phyloP scores from a whole-genome alignment of 208 protist species.

The Strigomonas oncopelti region DNA sequence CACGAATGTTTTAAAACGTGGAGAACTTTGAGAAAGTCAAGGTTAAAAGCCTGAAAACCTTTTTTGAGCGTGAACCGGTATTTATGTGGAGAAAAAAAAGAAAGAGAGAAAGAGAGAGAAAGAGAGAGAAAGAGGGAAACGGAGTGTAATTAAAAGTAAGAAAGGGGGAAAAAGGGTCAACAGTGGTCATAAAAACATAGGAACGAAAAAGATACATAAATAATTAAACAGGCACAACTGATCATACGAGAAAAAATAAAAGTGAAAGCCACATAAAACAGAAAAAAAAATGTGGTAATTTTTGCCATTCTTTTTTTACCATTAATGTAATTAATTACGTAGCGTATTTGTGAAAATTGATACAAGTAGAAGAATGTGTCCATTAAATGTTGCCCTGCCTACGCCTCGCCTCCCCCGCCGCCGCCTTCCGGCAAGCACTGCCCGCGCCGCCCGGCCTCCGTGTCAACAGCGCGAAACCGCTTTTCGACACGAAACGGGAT shows the following conservation, averaged over 20 bases:
- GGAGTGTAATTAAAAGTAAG: not conserved
- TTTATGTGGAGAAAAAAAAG: not conserved
- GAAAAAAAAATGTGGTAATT: not conserved
- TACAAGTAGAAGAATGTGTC: no score
- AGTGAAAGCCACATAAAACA: not conserved
- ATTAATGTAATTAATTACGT: conserved; percentile 6
- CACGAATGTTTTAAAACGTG: not conserved
- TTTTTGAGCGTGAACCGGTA: not conserved
- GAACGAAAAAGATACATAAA: no score
- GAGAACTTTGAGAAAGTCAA: not conserved
- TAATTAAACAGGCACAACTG: not conserved
- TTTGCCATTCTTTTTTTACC: not conserved
- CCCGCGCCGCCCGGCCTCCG: conserved; percentile 37
- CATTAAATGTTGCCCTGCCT: no score
- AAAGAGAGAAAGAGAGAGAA: conserved; percentile 6
- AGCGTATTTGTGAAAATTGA: not conserved
- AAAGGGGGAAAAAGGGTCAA: conserved; percentile 1
- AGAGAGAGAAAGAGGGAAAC: not conserved
- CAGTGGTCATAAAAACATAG: not conserved
- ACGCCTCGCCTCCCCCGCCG: not conserved
- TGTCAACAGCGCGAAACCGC: conserved; percentile 49
- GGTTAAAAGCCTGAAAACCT: not conserved
- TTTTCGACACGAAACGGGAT: conserved; percentile 52
- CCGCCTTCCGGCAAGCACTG: not conserved
- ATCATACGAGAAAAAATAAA: conserved; percentile 11